These are phyloP conservation scores for Macrophomina tecta DNA, from an alignment of 2,329 filamentous ascomycete genomes.

Conservation along the genomic window DNA sequence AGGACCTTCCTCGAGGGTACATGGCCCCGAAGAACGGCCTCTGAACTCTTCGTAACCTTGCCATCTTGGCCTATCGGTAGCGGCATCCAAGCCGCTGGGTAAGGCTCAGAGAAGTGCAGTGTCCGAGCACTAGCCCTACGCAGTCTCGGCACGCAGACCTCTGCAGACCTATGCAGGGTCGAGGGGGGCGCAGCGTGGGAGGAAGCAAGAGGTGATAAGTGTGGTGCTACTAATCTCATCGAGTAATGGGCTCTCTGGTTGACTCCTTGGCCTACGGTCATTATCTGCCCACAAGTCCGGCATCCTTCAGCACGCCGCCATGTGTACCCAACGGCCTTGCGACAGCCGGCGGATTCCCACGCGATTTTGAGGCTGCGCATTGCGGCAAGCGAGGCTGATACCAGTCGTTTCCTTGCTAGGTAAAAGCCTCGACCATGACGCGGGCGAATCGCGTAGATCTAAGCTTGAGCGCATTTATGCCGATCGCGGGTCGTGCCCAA, in stretches of 20 bases:
- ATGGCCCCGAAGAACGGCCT: neutral
- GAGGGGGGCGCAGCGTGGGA: neutral
- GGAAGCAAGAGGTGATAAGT: neutral
- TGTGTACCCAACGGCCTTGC: neutral
- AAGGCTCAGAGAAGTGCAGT: neutral
- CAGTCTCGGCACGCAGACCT: no score
- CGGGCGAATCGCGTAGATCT: conserved; percentile 19
- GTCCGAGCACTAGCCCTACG: conserved; percentile 11
- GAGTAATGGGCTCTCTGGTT: neutral
- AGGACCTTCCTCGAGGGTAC: neutral
- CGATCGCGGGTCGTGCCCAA: neutral
- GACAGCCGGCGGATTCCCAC: neutral
- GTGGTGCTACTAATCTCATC: neutral
- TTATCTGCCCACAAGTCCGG: neutral
- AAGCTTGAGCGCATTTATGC: neutral
- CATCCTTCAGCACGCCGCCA: neutral
- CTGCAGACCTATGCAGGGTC: neutral
- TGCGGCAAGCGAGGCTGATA: neutral
- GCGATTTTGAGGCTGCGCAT: neutral
- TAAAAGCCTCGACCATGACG: neutral
- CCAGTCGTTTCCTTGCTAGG: no score
- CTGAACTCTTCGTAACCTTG: neutral
- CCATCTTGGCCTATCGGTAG: neutral
- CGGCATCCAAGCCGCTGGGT: neutral
- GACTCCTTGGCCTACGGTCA: no score